Base-by-base conservation (phyloP, 176 grass and related monocot genomes). In the Musa schizocarpa region DNA sequence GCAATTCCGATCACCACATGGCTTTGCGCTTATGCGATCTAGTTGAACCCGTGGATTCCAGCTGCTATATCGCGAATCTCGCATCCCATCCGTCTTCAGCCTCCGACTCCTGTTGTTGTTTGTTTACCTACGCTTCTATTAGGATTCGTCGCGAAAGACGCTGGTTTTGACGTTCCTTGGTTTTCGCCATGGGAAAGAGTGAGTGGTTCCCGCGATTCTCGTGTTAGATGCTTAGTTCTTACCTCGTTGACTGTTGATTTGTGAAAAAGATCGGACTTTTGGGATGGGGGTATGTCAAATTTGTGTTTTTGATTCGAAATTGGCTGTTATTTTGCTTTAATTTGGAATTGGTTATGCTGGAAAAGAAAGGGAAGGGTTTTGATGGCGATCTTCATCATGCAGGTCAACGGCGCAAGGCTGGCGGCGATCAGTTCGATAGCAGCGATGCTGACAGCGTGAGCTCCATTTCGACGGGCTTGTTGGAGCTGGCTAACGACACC, bases 381-480 rank as follows among this genome's bases (percentile, higher is more conserved):
- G 55, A 56, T 34, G 68, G 68, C 4, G 68, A 49, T 51, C 23
- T 74, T 57, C 53, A 13, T 57, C 19, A 12, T 26, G 71, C 79
- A 72, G 79, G 71, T 55, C 74, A 71, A 27, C 17, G 73, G 9
- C 81, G 80, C 20, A 91, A 65, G 54, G 76, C 34, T 43, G 84
- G 77, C 69, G 90, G 77, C 58, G 90, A 94, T 72, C 82, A 94
- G 67, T 69, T 99, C 2, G 95, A 99, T 73, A 89, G 84, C 80
- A 99, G 95, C 55, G 95, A 99, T 78, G 82, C 84, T 58, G 95
- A 99, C 73, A 99, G 95, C 88, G 53, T 94, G 29, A 85, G 81
- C 71, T 94, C 95, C 16, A 78, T 22, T 54, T 83, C 90, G 11
- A 87, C 77, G 1, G 82, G 5, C 49, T 26, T 83, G 54, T 87